phyloP scores from a whole-genome alignment of 768 basidiomycete genomes.

The Mrakia hoshinonis region DNA sequence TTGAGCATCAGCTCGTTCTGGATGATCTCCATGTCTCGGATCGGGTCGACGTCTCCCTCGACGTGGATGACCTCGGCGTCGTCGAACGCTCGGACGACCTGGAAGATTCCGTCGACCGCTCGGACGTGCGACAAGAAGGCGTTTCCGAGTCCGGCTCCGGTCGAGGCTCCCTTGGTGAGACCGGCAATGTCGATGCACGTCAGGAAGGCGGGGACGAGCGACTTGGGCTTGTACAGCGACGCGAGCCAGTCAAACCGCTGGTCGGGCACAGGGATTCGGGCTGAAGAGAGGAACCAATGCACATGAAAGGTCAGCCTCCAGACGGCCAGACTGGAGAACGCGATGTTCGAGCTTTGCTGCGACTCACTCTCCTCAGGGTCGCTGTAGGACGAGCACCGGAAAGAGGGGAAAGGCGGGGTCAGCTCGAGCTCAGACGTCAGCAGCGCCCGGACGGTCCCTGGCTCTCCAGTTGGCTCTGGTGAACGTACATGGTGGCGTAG shows the following conservation, averaged over 20 bases:
- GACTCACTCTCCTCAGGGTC: conserved; percentile 58
- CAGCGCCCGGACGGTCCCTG: not conserved
- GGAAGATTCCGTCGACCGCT: conserved; percentile 98
- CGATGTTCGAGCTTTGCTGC: too few relatives aligned
- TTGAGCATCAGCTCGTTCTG: conserved; percentile 86
- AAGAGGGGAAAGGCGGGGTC: not conserved
- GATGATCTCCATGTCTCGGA: conserved; percentile 97
- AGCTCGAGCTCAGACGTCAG: not conserved
- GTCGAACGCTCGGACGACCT: conserved; percentile 94
- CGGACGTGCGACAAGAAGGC: conserved; percentile 95
- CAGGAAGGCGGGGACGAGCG: conserved; percentile 81
- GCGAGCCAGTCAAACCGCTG: conserved; percentile 89
- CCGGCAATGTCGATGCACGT: conserved; percentile 99
- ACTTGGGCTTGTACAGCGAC: conserved; percentile 77
- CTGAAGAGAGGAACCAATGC: conserved; percentile 35
- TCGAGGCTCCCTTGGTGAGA: conserved; percentile 81
- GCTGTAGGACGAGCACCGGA: conserved; percentile 59
- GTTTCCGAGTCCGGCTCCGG: conserved; percentile 95
- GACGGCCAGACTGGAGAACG: not conserved
- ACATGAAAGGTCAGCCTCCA: not conserved
- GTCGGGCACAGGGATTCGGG: conserved; percentile 93
- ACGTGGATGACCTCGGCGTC: conserved; percentile 99
- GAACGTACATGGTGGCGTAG: conserved; percentile 47
- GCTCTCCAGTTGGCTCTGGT: not conserved
- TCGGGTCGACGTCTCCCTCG: conserved; percentile 91